A percentile compares a stretch with the other conserved stretches of the same genome.
phyloP scores from a whole-genome alignment of 495 filamentous ascomycete genomes.

The Massariosphaeria phaeospora region DNA sequence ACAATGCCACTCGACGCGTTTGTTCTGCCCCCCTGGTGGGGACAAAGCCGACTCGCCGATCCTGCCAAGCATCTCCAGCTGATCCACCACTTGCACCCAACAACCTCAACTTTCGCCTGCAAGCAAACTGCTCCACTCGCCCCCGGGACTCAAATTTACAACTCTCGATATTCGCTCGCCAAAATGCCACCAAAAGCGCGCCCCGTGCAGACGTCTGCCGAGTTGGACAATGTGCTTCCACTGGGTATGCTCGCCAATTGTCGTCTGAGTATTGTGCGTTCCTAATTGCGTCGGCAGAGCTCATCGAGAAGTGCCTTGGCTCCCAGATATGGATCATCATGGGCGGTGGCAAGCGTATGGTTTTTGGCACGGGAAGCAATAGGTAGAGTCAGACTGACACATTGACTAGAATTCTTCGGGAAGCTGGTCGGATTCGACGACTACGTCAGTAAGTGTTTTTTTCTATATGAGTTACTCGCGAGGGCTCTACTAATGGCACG shows the following conservation, averaged over 20 bases:
- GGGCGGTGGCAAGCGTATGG: conserved; percentile 91
- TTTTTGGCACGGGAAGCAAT: neutral
- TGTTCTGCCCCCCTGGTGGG: too few relatives aligned
- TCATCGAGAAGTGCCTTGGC: conserved; percentile 98
- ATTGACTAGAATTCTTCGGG: conserved; percentile 74
- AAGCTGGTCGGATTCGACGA: conserved; percentile 94
- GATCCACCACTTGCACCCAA: too few relatives aligned
- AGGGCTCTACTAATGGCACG: neutral
- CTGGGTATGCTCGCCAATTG: conserved; percentile 28
- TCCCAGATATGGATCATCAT: conserved; percentile 98
- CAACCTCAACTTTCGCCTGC: neutral
- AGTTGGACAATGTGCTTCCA: conserved; percentile 35
- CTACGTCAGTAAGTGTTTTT: conserved; percentile 87
- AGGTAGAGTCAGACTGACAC: conserved; percentile 2
- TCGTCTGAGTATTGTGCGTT: neutral
- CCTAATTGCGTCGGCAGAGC: conserved; percentile 52
- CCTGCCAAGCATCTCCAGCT: conserved; percentile 4
- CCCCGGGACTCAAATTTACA: too few relatives aligned
- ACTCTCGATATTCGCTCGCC: too few relatives aligned
- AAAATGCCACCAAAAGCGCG: too few relatives aligned
- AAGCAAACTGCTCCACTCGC: neutral
- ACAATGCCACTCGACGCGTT: too few relatives aligned
- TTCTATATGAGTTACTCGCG: neutral
- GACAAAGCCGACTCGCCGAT: too few relatives aligned
- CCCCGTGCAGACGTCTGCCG: neutral